Conservation (phyloP, 805 yeast genomes). For the Saturnispora besseyi region DNA sequence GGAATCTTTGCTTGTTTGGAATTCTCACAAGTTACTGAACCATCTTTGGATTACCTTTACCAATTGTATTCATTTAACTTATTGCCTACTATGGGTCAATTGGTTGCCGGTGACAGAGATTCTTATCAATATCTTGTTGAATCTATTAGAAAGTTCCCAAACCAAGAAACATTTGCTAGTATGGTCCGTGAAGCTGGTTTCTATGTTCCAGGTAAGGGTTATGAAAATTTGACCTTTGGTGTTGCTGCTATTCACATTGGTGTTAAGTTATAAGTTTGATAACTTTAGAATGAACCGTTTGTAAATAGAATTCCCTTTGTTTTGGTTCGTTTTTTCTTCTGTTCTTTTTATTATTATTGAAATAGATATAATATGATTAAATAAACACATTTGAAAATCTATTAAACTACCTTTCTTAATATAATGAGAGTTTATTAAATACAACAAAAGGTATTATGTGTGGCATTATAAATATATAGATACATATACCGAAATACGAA, state of each 20-base stretch:
- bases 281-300: not conserved
- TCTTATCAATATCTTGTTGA: conserved; percentile 95
- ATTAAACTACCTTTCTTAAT: not conserved
- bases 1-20: conserved; percentile 96
- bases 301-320: not conserved
- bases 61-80: conserved; percentile 82
- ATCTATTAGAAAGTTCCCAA: conserved; percentile 84
- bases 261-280: conserved; percentile 55
- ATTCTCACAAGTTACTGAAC: conserved; percentile 84
- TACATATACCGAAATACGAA: too few relatives aligned
- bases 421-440: not conserved
- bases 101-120: conserved; percentile 90
- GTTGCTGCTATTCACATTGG: conserved; percentile 95
- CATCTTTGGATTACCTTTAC: conserved; percentile 63
- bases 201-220: conserved; percentile 81
- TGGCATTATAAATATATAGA: too few relatives aligned
- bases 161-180: conserved; percentile 78
- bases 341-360: too few relatives aligned
- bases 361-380: too few relatives aligned
- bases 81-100: conserved; percentile 91
- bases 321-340: not conserved
- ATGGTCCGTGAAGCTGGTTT: conserved; percentile 97
- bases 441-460: too few relatives aligned
- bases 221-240: conserved; percentile 90
- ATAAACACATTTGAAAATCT: too few relatives aligned